Evolutionary conservation across 371 early-diverging fungal species (phyloP), one percentile per base, ranked within the genome.

Genomic region (Thermomucor indicae-seudaticae): DNA sequence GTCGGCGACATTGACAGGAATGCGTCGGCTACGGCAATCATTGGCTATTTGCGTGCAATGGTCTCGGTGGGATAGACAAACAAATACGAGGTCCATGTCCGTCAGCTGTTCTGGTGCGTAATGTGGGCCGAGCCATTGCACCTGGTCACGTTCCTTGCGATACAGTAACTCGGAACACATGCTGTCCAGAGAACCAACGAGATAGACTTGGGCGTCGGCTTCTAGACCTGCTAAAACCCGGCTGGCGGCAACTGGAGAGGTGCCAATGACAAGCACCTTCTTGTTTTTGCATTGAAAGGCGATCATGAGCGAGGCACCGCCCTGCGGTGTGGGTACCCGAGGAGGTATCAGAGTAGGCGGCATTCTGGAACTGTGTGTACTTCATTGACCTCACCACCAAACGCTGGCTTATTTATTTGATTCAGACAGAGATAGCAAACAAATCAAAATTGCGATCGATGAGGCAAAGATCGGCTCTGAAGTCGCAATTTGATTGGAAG

Each of bases 1-100:
- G 54, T 91, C 91, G 0, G 89, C 80, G n/a, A 85, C 88, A 48
- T 91, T 91, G 49, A 90, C 83, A 12, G 88, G 87, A 16, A 89
- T 80, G 20, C 78, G 66, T 5, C 53, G 62, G 14, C 44, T 42
- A 41, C 78, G 66, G 45, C 85, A 80, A 8, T 66, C 49, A 4
- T 47, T 42, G 11, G 79, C 86, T 23, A 88, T 77, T 59, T 42
- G 8, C 35, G 43, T 17, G 73, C 84, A 29, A 81, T 67, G n/a
- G 30, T 20, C 42, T 37, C 47, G 17, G 29, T 51, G 43, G 16
- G 48, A 27, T 6, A 20, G 43, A 34, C 72, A 72, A 16, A 72
- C 62, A 47, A 72, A 72, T 1, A 55, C 72, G 16, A 72, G 49
- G 57, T 68, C 59, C 25, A 60, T 23, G 12, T 43, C 24, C 10